phyloP scores from a whole-genome alignment of 2,329 filamentous ascomycete genomes.

The Apiospora saccharicola region DNA sequence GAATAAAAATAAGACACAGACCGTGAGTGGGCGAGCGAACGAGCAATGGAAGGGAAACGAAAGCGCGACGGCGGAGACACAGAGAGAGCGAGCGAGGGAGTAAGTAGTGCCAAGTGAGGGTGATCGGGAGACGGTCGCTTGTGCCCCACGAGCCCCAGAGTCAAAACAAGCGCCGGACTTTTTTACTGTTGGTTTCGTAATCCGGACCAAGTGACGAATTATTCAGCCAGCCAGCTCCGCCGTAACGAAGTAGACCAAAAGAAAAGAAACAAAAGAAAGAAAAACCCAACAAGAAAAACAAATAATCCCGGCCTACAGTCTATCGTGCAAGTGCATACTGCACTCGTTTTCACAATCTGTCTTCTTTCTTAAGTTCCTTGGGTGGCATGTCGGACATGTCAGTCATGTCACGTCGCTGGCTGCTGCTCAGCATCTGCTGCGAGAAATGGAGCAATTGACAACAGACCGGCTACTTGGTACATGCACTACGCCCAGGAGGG shows the following conservation, averaged over 20 bases:
- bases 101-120: not conserved
- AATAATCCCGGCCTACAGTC: not conserved
- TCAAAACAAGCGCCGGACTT: conserved; percentile 10
- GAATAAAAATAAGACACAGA: not conserved
- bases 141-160: conserved; percentile 22
- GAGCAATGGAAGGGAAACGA: conserved; percentile 12
- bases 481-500: not conserved
- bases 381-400: not conserved
- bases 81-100: not conserved
- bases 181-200: conserved; percentile 26
- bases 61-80: conserved; percentile 14
- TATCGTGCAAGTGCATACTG: not conserved
- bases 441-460: not conserved
- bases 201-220: conserved; percentile 22
- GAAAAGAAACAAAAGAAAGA: not conserved
- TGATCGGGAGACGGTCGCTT: conserved; percentile 16
- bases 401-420: conserved; percentile 15
- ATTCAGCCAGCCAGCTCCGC: conserved; percentile 24
- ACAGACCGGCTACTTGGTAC: conserved; percentile 17
- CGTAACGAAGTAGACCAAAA: not conserved
- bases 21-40: not conserved
- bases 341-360: not conserved
- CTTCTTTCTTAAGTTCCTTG: not conserved
- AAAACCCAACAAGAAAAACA: not conserved
- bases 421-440: conserved; percentile 1